phyloP scores from a whole-genome alignment of 768 basidiomycete genomes.

The Tricholoma bakamatsutake region DNA sequence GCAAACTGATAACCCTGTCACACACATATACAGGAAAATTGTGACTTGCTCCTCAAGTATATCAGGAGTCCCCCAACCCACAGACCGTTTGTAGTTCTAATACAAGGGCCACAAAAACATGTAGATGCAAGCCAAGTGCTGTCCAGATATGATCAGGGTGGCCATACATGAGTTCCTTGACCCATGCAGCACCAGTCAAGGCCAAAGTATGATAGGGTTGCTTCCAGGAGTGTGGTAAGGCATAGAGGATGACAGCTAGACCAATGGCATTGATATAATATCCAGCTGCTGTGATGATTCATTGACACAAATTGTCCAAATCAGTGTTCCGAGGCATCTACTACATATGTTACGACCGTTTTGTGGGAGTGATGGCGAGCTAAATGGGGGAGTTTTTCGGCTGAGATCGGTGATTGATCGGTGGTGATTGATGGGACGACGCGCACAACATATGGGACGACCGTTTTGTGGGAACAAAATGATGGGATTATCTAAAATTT shows the following conservation, averaged over 20 bases:
- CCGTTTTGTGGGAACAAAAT: too few species aligned
- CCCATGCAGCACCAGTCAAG: not conserved
- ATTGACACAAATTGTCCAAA: not conserved
- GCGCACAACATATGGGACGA: too few species aligned
- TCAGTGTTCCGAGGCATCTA: not conserved
- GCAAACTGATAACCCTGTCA: too few species aligned
- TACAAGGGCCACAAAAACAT: conserved; percentile 11
- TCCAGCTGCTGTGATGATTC: not conserved
- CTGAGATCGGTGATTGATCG: too few species aligned
- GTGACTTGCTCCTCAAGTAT: not conserved
- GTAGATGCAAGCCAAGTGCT: conserved; percentile 14
- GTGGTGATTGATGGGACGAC: too few species aligned
- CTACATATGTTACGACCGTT: too few species aligned
- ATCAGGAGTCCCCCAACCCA: too few species aligned
- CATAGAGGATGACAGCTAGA: not conserved
- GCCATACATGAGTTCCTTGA: not conserved
- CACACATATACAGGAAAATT: not conserved
- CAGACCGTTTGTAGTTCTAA: too few species aligned
- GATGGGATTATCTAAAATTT: too few species aligned
- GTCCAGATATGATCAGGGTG: not conserved
- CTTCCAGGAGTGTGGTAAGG: not conserved
- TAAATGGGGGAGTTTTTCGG: too few species aligned
- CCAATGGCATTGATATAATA: not conserved
- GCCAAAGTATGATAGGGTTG: not conserved
- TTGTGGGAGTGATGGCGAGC: too few species aligned